A percentile compares a stretch with the other conserved stretches of the same genome.
Conservation (phyloP, 352 stramenopile species). For the Pythium rishiriense region DNA sequence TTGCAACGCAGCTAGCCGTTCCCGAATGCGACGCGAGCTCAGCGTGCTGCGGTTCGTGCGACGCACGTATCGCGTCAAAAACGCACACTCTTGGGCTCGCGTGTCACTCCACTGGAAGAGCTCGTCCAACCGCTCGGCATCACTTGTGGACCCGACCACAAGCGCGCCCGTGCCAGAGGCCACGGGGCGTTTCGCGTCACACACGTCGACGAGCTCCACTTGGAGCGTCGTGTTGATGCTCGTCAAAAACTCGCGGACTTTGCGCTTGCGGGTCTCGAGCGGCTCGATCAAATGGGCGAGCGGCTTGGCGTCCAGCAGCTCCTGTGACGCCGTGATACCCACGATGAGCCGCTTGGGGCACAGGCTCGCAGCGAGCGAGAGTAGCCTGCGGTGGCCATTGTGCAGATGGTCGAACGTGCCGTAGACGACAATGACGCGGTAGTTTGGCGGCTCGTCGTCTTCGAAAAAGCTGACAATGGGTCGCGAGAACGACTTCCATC, state of each 20-base stretch:
- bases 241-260: constrained; percentile 55
- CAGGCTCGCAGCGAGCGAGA: constrained; percentile 68
- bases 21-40: constrained; percentile 22
- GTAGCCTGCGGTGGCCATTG: constrained; percentile 89
- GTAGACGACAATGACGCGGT: constrained; percentile 28
- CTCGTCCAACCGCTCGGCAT: not conserved
- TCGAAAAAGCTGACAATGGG: constrained; percentile 63
- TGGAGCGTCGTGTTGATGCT: constrained; percentile 58
- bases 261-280: constrained; percentile 48
- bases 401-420: constrained; percentile 91
- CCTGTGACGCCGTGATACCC: constrained; percentile 41
- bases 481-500: constrained; percentile 41
- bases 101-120: constrained; percentile 28
- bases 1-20: constrained; percentile 33
- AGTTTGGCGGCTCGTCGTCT: constrained; percentile 14
- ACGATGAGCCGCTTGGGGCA: constrained; percentile 54
- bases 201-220: constrained; percentile 72
- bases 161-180: not conserved
- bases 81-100: constrained; percentile 48
- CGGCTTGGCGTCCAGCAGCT: constrained; percentile 13
- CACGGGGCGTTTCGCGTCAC: constrained; percentile 31
- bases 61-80: constrained; percentile 73
- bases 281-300: constrained; percentile 61
- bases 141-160: constrained; percentile 9
- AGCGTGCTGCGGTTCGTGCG: constrained; percentile 82